Conservation (phyloP, 306 rosid species). For the Betula pendula region DNA sequence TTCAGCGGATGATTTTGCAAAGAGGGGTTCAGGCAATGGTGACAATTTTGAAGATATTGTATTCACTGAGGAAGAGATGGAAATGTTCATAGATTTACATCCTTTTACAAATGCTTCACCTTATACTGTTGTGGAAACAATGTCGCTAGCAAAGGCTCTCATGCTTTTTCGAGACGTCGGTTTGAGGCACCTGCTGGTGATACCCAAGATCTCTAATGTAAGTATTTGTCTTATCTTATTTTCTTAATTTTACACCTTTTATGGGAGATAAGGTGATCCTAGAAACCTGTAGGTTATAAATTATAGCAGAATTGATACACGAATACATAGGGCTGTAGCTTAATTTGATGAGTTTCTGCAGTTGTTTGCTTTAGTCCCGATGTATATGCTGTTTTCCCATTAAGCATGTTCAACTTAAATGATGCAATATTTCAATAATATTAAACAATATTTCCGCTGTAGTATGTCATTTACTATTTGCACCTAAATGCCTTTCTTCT, state of each 20-base stretch:
- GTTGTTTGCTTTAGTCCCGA: not conserved
- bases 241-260: not conserved
- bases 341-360: not conserved
- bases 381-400: not conserved
- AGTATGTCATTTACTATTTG: no score
- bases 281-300: not conserved
- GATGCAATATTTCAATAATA: not conserved
- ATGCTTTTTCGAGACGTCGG: slow-evolving; percentile 78
- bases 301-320: not conserved
- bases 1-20: slow-evolving; percentile 69
- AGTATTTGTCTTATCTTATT: slow-evolving; percentile 37
- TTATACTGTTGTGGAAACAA: slow-evolving; percentile 84
- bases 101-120: slow-evolving; percentile 89
- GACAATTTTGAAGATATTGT: slow-evolving; percentile 57
- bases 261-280: not conserved
- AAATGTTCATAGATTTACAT: slow-evolving; percentile 85
- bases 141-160: slow-evolving; percentile 89
- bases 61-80: slow-evolving; percentile 75
- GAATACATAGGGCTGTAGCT: not conserved
- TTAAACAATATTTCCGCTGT: no score
- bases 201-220: slow-evolving; percentile 80
- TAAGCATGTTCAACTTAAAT: not conserved
- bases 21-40: slow-evolving; percentile 56
- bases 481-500: no score
- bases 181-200: slow-evolving; percentile 84